Evolutionary conservation across 306 rosid genomes (phyloP), one percentile per base, ranked within the genome.

Genomic region (Begonia fuchsioides): DNA sequence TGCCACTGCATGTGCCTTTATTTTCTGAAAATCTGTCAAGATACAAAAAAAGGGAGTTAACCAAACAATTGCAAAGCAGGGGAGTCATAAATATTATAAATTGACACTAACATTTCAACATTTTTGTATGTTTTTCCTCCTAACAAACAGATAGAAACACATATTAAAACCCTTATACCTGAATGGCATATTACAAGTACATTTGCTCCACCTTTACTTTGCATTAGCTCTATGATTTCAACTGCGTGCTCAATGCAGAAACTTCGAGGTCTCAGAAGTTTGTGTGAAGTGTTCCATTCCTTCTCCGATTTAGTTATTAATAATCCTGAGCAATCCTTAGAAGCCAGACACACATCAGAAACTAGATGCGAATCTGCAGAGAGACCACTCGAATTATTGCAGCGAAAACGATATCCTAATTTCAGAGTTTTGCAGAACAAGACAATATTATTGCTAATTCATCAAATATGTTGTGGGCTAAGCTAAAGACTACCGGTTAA

Each of bases 211-310:
- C 96, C 98, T 79, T 73, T 85, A 59, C 70, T 17, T 71, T 59
- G 82, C 83, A 90, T 69, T 75, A 90, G 70, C 57, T 90, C 87
- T 64, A 82, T 67, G 65, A 76, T 59, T 66, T 79, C 83, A 63
- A 79, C 69, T 53, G 94, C 93, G 51, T 90, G 98, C 73, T 79
- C 94, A 72, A 90, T 65, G 72, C 98, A 90, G 78, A 90, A 90
- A 57, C 87, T 79, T 60, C 93, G 76, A 16, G 98, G 98, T 66
- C 95, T 85, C 44, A 77, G 65, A 73, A 75, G 71, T 51, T 75
- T 79, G 56, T 68, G 48, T 48, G 68, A 60, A 39, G 74, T 57
- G 56, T 75, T 68, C 95, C 92, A 77, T 51, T 52, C 60, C n/a
- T 45, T 63, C 19, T 58, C 75, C 51, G 51, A 62, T 50, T 65